Evolutionary conservation across 2,329 filamentous ascomycete species (phyloP).

Genomic region (Plenodomus lindquistii): DNA sequence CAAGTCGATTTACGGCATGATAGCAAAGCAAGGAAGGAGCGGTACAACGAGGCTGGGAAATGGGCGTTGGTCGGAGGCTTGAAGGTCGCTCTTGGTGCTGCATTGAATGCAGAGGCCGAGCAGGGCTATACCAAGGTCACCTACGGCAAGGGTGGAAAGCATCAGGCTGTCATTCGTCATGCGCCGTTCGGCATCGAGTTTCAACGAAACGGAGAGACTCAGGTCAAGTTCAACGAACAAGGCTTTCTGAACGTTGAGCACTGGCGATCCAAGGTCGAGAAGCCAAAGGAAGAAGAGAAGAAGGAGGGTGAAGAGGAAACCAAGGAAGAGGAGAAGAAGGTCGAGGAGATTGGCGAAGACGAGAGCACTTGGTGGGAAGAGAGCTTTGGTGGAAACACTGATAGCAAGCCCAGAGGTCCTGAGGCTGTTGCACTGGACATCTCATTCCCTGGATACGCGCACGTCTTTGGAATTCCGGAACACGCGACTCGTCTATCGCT

Average conservation of each 20-base stretch:
- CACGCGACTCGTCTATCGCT: constrained; percentile 87
- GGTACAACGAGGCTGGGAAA: constrained; percentile 88
- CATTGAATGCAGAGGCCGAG: constrained; percentile 67
- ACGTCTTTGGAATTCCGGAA: constrained; percentile 93
- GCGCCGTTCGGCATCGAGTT: constrained; percentile 86
- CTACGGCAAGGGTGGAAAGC: constrained; percentile 76
- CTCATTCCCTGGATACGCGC: constrained; percentile 85
- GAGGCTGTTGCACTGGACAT: constrained; percentile 93
- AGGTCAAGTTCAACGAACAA: constrained; percentile 88
- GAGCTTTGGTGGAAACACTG: constrained; percentile 90
- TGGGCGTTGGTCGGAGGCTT: constrained; percentile 86
- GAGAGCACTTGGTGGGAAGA: constrained; percentile 99
- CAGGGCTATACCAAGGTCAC: constrained; percentile 70
- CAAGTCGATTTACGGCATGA: constrained; percentile 85
- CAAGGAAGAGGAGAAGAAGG: constrained; percentile 49
- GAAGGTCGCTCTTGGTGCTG: constrained; percentile 70
- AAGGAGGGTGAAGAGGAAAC: constrained; percentile 52
- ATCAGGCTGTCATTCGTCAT: constrained; percentile 82
- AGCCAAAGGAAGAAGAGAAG: constrained; percentile 52
- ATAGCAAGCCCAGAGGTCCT: constrained; percentile 91
- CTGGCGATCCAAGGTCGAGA: constrained; percentile 86
- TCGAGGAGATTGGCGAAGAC: constrained; percentile 60
- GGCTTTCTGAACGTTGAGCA: constrained; percentile 93
- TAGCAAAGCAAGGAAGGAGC: constrained; percentile 83
- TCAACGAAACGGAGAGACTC: constrained; percentile 76